Evolutionary conservation across 345 rosid species (phyloP).

Genomic region (Eutrema japonicum): DNA sequence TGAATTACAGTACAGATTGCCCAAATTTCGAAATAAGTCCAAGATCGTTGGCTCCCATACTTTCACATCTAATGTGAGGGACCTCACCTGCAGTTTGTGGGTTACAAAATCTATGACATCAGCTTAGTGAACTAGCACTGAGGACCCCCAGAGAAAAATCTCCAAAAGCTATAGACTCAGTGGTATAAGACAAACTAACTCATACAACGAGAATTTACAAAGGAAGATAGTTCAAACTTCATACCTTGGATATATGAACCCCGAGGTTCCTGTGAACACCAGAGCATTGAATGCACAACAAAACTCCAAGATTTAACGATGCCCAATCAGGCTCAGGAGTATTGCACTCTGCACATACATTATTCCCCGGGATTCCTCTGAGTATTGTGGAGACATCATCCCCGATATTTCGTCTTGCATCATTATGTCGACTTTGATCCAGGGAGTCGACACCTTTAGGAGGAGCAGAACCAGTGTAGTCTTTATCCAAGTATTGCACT

Average conservation of each 20-base stretch:
- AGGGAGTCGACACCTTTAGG: slow-evolving; percentile 43
- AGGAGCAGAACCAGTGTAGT: slow-evolving; percentile 41
- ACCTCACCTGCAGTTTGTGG: slow-evolving; percentile 71
- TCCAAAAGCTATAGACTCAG: slow-evolving; percentile 15
- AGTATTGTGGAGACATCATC: slow-evolving; percentile 60
- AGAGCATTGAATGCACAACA: slow-evolving; percentile 91
- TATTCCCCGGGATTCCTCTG: slow-evolving; percentile 83
- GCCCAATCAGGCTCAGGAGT: slow-evolving; percentile 93
- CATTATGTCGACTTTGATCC: slow-evolving; percentile 44
- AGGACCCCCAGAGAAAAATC: slow-evolving; percentile 5
- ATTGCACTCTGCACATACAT: slow-evolving; percentile 86
- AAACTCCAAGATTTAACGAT: slow-evolving; percentile 85
- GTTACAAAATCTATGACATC: slow-evolving; percentile 25
- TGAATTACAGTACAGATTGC: slow-evolving; percentile 84
- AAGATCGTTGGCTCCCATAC: slow-evolving; percentile 90
- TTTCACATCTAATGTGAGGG: slow-evolving; percentile 83
- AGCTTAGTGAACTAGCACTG: slow-evolving; percentile 21
- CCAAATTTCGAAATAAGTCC: slow-evolving; percentile 71
- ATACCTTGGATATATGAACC: slow-evolving; percentile 93
- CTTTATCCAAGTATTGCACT: slow-evolving; percentile 43
- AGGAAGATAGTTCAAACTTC: slow-evolving; percentile 23
- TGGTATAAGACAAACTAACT: slow-evolving; percentile 1
- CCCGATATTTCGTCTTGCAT: slow-evolving; percentile 36
- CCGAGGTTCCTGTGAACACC: slow-evolving; percentile 96
- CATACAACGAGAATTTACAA: background rate